Base-by-base conservation (phyloP, 2,329 filamentous ascomycete species). In the Colletotrichum limetticola region DNA sequence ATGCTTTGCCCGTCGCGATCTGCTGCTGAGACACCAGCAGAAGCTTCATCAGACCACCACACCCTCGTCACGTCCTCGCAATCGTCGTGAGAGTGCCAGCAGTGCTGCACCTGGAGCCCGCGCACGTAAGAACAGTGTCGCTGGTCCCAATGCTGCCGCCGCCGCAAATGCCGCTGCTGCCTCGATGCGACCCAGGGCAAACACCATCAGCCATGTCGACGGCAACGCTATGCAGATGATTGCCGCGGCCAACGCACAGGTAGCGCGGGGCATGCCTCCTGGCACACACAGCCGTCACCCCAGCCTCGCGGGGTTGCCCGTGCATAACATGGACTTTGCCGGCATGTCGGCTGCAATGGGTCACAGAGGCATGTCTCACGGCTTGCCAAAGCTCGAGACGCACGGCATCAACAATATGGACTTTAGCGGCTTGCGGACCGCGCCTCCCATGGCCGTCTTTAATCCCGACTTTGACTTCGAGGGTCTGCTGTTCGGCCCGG, bases 191-290 rank as follows among this genome's bases (percentile, higher is more conserved):
- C 97, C 96, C 26, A 89, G 97, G 78, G 96, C 97, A 67, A 98
- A 98, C 81, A 99, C 97, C 49, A 97, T 99, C 79, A 97, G 95
- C 80, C 95, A 98, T 82, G 91, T 98, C 69, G 97, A 98, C 80
- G 90, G 91, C 70, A 87, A 88, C 66, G 90, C 92, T 53, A 89
- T 97, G 81, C 94, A 92, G 77, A 90, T 97, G 83, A 87, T 94
- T 75, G 90, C 90, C 62, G 85, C 89, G 14, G 88, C 89, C 63
- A 91, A 89, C 78, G 85, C 87, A 57, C 85, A 87, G 55, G 88
- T 84, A 76, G 86, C 83, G 76, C 83, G 82, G 77, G 85, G 79
- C 77, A 87, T 84, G 61, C 73, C 70, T 82, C 87, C 83, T 71
- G 84, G 79, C 80, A 88, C 79, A 79, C 73, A 75, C 65, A 91